Evolutionary conservation across 2,329 filamentous ascomycete species (phyloP), one percentile per base, ranked within the genome.

Genomic region (Pleoardoris graminearum): DNA sequence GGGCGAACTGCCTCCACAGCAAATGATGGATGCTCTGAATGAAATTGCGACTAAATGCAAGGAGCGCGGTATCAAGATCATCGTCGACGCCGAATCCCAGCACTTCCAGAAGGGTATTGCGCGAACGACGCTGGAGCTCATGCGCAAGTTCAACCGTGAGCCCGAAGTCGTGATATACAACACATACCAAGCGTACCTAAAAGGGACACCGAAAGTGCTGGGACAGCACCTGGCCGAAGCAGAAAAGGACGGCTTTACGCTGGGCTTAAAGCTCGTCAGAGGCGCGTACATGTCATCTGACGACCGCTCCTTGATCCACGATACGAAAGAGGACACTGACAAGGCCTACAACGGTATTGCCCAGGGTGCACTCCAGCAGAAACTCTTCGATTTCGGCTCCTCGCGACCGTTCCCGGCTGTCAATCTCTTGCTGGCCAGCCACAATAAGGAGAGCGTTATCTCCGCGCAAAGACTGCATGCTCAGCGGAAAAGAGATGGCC

Each of bases 401-500:
- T 51, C 61, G 12, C 59, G 55, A 11, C 65, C 59, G 0, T 69
- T 81, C 54, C 72, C 74, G 0, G 68, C 76, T 14, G 70, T 82
- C 32, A 76, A 80, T 48, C 73, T 96, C 16, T 85, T 96, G 17
- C 79, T 96, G 10, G 92, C 91, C 3, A 88, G 87, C 3, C 92
- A 97, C 75, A 97, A 96, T 66, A 83, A 84, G 46, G 82, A 83
- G 23, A 90, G 88, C 10, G 87, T 96, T 7, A 76, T 80, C 42
- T 66, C 72, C 16, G 71, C 82, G 4, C 78, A 81, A 25, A 73
- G 76, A 49, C 66, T 79, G 22, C 80, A 82, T 42, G 58, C 73
- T 1, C 67, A 69, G n/a, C 70, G 70, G 0, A 25, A 53, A 11
- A 57, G 58, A 19, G 62, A 61, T 14, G 76, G 76, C 10, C 66